Percentiles rank a stretch among this genome's conserved stretches.
Conservation (phyloP, 1,284 basidiomycete genomes). For the Acaromyces ingoldii region DNA sequence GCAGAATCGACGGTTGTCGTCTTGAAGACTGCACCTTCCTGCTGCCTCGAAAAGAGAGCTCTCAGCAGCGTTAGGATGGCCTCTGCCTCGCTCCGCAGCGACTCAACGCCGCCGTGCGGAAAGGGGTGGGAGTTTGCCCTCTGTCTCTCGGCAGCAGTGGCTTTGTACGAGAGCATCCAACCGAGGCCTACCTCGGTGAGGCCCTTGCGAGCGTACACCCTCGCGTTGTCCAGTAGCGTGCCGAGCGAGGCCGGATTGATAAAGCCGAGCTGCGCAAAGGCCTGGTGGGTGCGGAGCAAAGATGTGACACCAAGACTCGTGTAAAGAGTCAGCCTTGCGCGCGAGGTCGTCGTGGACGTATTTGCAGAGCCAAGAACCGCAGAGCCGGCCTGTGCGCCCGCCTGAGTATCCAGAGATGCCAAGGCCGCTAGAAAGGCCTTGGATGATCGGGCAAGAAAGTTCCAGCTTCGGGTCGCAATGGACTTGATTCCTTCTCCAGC, state of each 20-base stretch:
- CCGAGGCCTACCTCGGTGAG: conserved; percentile 29
- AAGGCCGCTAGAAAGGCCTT: conserved; percentile 23
- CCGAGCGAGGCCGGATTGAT: conserved; percentile 6
- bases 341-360: conserved; percentile 26
- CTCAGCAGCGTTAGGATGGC: neutral
- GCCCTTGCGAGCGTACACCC: conserved; percentile 30
- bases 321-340: conserved; percentile 22
- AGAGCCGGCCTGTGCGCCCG: conserved; percentile 9
- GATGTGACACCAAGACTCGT: conserved; percentile 18
- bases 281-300: conserved; percentile 23
- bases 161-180: conserved; percentile 14
- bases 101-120: conserved; percentile 1
- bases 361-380: conserved; percentile 28
- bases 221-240: conserved; percentile 28
- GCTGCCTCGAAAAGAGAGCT: neutral
- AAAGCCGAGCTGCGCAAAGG: conserved; percentile 7
- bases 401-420: conserved; percentile 21
- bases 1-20: neutral
- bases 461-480: conserved; percentile 14
- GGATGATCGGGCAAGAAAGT: conserved; percentile 16
- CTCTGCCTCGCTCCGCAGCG: neutral
- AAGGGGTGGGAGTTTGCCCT: too few relatives aligned
- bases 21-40: neutral
- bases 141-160: too few relatives aligned
- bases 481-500: conserved; percentile 5